Conservation (phyloP, 2,329 filamentous ascomycete genomes). For the Plenodomus biglobosus region DNA sequence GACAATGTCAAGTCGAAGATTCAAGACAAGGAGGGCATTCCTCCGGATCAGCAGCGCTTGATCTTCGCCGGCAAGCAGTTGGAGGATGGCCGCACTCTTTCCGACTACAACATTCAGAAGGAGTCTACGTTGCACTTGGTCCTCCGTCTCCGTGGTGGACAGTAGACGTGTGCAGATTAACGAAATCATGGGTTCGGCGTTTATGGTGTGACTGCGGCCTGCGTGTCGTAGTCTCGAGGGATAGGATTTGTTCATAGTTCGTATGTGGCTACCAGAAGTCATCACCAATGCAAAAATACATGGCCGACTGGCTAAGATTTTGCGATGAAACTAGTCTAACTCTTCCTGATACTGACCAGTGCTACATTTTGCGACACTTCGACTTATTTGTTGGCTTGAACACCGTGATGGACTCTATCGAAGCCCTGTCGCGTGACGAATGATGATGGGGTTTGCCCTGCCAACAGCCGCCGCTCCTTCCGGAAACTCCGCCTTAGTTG, state of each 20-base stretch:
- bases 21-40: constrained; percentile 96
- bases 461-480: constrained; percentile 2
- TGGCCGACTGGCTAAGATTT: constrained; percentile 36
- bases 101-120: constrained; percentile 96
- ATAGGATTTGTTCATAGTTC: constrained; percentile 34
- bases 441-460: background rate
- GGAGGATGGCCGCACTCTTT: constrained; percentile 87
- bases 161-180: constrained; percentile 43
- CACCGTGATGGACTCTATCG: background rate
- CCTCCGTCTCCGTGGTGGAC: constrained; percentile 76
- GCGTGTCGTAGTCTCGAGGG: constrained; percentile 18
- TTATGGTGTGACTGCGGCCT: constrained; percentile 27
- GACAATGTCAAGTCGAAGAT: constrained; percentile 98
- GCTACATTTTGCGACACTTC: background rate
- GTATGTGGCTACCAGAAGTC: constrained; percentile 20
- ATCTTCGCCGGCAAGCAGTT: constrained; percentile 97
- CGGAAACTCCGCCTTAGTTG: constrained; percentile 11
- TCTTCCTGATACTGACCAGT: too few relatives aligned
- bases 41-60: constrained; percentile 91
- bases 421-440: background rate
- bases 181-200: constrained; percentile 35
- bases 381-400: background rate
- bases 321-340: constrained; percentile 23
- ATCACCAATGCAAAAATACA: constrained; percentile 34
- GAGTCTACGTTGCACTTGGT: constrained; percentile 84